These are phyloP conservation scores for Pythium rhizo-oryzae DNA, from an alignment of 352 stramenopile genomes.

Conservation along the genomic window DNA sequence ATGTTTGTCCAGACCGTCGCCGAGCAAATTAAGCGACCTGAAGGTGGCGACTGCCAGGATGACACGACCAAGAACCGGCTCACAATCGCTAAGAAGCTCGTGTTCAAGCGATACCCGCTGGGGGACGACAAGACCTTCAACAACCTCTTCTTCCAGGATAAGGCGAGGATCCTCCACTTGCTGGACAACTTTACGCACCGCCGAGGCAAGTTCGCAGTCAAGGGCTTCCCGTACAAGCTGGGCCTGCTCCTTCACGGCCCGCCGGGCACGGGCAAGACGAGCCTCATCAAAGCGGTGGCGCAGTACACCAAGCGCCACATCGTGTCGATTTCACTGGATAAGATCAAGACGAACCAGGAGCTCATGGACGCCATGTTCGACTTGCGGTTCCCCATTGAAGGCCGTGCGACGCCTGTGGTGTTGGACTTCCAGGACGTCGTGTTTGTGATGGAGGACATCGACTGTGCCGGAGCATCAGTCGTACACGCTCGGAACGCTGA, in stretches of 20 bases:
- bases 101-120: slow-evolving; percentile 78
- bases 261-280: slow-evolving; percentile 83
- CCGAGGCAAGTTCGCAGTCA: slow-evolving; percentile 83
- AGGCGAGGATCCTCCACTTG: slow-evolving; percentile 65
- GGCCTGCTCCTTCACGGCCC: slow-evolving; percentile 87
- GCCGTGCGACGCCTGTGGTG: slow-evolving; percentile 60
- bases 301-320: slow-evolving; percentile 69
- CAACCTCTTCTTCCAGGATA: slow-evolving; percentile 88
- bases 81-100: slow-evolving; percentile 14
- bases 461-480: slow-evolving; percentile 44
- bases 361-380: slow-evolving; percentile 84
- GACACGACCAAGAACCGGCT: slow-evolving; percentile 26
- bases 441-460: slow-evolving; percentile 92
- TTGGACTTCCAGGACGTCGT: slow-evolving; percentile 85
- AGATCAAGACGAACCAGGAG: slow-evolving; percentile 84
- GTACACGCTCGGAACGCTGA: too few species aligned
- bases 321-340: slow-evolving; percentile 67
- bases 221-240: slow-evolving; percentile 89
- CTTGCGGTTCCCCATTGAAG: slow-evolving; percentile 58
- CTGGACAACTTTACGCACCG: slow-evolving; percentile 73
- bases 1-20: slow-evolving; percentile 19
- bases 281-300: slow-evolving; percentile 85
- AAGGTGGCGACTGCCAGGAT: slow-evolving; percentile 36
- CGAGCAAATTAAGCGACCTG: not conserved
- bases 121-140: slow-evolving; percentile 88